phyloP scores from a whole-genome alignment of 345 rosid genomes.

The Sonneratia alba region DNA sequence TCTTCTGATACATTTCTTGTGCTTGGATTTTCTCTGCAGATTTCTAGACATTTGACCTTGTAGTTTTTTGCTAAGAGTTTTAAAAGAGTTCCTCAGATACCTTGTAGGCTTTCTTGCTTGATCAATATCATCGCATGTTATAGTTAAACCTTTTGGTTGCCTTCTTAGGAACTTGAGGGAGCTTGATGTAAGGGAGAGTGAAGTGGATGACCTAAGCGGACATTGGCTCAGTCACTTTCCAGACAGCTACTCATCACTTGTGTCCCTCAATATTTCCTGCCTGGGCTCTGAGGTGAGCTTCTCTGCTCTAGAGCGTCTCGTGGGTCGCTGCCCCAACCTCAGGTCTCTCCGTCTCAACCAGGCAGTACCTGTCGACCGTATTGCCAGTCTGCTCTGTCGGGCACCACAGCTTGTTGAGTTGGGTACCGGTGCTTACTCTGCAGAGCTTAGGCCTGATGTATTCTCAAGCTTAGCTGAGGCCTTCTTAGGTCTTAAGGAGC shows the following conservation, averaged over 20 bases:
- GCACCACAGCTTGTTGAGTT: constrained; percentile 85
- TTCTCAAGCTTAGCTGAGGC: constrained; percentile 44
- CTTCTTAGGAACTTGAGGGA: constrained; percentile 59
- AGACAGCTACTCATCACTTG: constrained; percentile 56
- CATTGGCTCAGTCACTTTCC: constrained; percentile 90
- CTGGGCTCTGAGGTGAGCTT: constrained; percentile 59
- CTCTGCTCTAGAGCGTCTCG: constrained; percentile 70
- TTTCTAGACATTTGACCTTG: background rate
- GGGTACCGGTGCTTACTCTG: constrained; percentile 64
- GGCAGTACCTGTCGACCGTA: constrained; percentile 56
- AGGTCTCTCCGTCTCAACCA: constrained; percentile 67
- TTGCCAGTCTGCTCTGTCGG: constrained; percentile 46
- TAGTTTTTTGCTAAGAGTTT: background rate
- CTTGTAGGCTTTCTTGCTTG: background rate
- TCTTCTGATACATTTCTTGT: no score
- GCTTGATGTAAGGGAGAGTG: constrained; percentile 76
- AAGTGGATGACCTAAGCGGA: constrained; percentile 81
- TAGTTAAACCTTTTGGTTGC: background rate
- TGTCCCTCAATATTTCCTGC: constrained; percentile 83
- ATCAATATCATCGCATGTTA: background rate
- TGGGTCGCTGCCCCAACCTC: constrained; percentile 60
- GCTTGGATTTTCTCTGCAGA: background rate
- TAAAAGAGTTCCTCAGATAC: no score
- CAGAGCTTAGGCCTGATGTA: constrained; percentile 43
- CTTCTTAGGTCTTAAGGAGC: constrained; percentile 53